phyloP scores from a whole-genome alignment of 2,329 filamentous ascomycete genomes.

The Hypoxylon sp. region DNA sequence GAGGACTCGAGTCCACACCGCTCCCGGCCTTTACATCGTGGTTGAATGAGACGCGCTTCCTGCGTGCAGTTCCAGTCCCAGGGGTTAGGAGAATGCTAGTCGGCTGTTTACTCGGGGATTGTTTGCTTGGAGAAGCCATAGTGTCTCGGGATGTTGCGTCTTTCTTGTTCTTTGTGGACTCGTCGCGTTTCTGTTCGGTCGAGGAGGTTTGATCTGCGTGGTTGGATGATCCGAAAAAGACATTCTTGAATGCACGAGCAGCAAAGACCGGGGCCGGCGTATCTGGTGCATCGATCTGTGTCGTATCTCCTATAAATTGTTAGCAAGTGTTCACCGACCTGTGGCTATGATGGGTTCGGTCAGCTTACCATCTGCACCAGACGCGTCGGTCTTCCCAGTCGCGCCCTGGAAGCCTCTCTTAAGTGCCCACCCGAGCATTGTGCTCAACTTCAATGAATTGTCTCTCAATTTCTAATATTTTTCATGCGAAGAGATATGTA shows the following conservation, averaged over 20 bases:
- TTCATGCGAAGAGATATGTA: conserved; percentile 2
- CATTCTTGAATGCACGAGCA: conserved; percentile 70
- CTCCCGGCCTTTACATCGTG: conserved; percentile 59
- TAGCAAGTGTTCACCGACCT: conserved; percentile 20
- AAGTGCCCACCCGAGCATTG: conserved; percentile 69
- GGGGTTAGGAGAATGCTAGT: conserved; percentile 71
- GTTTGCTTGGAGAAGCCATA: conserved; percentile 59
- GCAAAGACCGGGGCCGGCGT: conserved; percentile 74
- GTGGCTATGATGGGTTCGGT: conserved; percentile 1
- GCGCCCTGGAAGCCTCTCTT: conserved; percentile 55
- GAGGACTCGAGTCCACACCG: conserved; percentile 40
- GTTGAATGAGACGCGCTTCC: conserved; percentile 73
- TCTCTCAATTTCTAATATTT: too few species aligned
- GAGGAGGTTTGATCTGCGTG: conserved; percentile 43
- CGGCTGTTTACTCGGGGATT: conserved; percentile 61
- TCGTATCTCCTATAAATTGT: conserved; percentile 51
- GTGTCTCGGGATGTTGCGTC: conserved; percentile 42
- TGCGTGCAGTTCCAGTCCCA: conserved; percentile 66
- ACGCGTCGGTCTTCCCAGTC: conserved; percentile 48
- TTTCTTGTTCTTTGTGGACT: conserved; percentile 41
- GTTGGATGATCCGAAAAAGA: conserved; percentile 68
- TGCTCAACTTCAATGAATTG: conserved; percentile 23
- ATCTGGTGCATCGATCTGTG: conserved; percentile 66
- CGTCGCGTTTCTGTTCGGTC: conserved; percentile 47
- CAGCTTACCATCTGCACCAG: conserved; percentile 40